Conservation (phyloP, 176 grass and related monocot genomes). For the Saccharum spontaneum region DNA sequence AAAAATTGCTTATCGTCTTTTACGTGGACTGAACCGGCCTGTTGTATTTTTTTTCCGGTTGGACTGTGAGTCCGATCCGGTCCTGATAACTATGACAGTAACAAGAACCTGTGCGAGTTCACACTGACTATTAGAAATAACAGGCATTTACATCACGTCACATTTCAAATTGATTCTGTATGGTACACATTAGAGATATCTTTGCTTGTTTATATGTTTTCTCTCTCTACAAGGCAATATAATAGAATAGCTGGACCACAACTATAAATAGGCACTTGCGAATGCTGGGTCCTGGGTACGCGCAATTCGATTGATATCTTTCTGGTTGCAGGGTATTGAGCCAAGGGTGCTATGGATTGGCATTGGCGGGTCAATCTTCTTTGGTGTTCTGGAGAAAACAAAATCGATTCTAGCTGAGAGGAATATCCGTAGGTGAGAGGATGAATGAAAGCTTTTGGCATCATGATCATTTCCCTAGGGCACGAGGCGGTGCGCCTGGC, state of each 20-base stretch:
- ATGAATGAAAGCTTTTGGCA: no score
- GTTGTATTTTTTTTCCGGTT: no score
- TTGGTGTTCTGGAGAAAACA: conserved; percentile 71
- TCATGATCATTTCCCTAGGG: neutral
- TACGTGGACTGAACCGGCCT: no score
- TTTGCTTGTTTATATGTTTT: neutral
- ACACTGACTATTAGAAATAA: neutral
- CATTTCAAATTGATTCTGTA: neutral
- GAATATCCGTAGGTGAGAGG: neutral
- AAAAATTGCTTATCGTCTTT: no score
- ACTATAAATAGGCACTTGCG: neutral
- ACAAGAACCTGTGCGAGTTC: neutral
- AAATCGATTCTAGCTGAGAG: conserved; percentile 51
- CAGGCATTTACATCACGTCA: neutral
- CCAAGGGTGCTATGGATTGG: conserved; percentile 82
- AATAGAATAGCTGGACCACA: neutral
- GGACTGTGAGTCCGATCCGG: no score
- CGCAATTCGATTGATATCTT: neutral
- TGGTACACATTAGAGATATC: no score
- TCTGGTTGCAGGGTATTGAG: conserved; percentile 63
- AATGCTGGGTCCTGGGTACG: neutral
- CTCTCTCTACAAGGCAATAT: neutral
- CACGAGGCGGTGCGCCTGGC: neutral
- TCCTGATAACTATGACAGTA: neutral
- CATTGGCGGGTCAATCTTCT: conserved; percentile 86